Conservation (phyloP, 2,329 filamentous ascomycete species). For the Cladosporium austrohemisphaericum region DNA sequence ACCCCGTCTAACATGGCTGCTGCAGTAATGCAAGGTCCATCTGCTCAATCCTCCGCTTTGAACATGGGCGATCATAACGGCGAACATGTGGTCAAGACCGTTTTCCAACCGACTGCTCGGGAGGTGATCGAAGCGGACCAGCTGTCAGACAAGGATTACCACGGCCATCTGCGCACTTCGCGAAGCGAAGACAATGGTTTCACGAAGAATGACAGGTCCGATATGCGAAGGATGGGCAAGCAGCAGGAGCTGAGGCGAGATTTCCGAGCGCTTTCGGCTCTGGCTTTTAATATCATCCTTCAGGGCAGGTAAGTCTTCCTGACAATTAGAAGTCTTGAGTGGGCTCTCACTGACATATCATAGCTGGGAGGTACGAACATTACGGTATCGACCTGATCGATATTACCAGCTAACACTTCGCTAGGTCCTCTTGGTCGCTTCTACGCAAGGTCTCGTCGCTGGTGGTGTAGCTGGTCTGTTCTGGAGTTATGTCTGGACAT, state of each 20-base stretch:
- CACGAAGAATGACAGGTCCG: constrained; percentile 33
- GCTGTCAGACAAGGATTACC: constrained; percentile 21
- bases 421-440: constrained; percentile 34
- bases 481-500: constrained; percentile 29
- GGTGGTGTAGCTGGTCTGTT: constrained; percentile 30
- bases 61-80: background rate
- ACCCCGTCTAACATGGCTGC: background rate
- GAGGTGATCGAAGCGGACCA: constrained; percentile 19
- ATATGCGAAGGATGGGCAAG: constrained; percentile 49
- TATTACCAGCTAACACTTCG: constrained; percentile 8
- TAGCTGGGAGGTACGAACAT: constrained; percentile 26
- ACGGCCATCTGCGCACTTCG: constrained; percentile 20
- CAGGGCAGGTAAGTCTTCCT: constrained; percentile 17
- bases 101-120: constrained; percentile 1
- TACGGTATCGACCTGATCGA: too few species aligned
- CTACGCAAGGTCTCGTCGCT: constrained; percentile 23
- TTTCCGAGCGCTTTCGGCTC: constrained; percentile 43
- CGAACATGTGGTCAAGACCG: background rate
- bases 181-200: constrained; percentile 16
- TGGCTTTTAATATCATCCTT: constrained; percentile 26
- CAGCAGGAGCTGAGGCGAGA: constrained; percentile 47
- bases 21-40: constrained; percentile 1
- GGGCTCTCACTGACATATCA: constrained; percentile 4
- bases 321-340: too few species aligned
- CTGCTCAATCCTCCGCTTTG: background rate